phyloP scores from a whole-genome alignment of 1,284 basidiomycete genomes.

The Tilletia horrida region DNA sequence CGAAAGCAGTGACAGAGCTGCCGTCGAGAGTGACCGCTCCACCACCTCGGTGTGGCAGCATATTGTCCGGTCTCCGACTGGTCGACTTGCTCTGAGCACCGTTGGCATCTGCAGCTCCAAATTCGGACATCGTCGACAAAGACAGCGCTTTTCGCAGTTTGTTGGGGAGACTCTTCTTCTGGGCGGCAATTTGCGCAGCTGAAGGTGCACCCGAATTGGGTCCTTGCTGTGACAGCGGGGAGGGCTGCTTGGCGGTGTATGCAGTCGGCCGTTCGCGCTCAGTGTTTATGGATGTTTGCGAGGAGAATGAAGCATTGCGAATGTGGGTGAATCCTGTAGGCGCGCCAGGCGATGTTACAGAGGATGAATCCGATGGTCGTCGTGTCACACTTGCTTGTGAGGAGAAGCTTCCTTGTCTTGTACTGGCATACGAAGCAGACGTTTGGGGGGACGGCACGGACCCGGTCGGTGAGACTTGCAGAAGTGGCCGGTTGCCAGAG shows the following conservation, averaged over 20 bases:
- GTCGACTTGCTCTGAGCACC: background rate
- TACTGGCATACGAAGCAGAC: slow-evolving; percentile 5
- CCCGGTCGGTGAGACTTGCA: background rate
- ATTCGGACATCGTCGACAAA: slow-evolving; percentile 42
- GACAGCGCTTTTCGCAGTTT: slow-evolving; percentile 48
- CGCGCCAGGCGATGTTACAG: background rate
- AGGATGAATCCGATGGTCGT: slow-evolving; percentile 7
- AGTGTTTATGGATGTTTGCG: slow-evolving; percentile 15
- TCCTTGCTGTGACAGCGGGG: slow-evolving; percentile 39
- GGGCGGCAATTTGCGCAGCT: slow-evolving; percentile 19
- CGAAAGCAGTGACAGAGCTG: background rate
- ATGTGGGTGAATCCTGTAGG: background rate
- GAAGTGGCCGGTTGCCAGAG: background rate
- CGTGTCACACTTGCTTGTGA: background rate
- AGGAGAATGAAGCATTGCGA: slow-evolving; percentile 20
- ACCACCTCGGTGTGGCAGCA: too few relatives aligned
- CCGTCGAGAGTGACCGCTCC: background rate
- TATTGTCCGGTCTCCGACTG: background rate
- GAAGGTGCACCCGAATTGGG: slow-evolving; percentile 15
- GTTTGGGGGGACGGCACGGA: background rate
- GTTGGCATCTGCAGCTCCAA: slow-evolving; percentile 12
- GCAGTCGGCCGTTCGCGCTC: slow-evolving; percentile 18
- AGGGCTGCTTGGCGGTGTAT: slow-evolving; percentile 37
- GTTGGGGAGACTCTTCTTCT: slow-evolving; percentile 43
- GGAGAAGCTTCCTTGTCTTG: background rate